Evolutionary conservation across 306 rosid species (phyloP), one percentile per base, ranked within the genome.

Genomic region (Cajanus cajan): DNA sequence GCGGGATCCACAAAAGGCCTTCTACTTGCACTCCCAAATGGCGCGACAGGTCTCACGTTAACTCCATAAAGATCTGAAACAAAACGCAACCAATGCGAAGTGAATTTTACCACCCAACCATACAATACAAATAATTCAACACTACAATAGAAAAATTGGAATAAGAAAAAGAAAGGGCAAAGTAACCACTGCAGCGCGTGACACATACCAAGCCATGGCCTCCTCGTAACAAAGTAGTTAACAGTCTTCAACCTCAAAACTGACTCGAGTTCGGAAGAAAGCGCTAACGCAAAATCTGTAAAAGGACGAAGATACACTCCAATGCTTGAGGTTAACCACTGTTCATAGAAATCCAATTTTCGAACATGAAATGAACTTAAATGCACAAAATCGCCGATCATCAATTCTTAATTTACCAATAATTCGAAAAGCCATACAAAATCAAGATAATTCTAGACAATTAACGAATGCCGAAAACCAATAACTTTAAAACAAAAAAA

Each of bases 121-220:
- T 40, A 52, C 36, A 48, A 14, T 37, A 12, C 40, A 68, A 50
- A 51, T 19, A 4, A 28, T 45, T 59, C 51, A 44, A 58, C 18
- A 36, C 36, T 12, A 13, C 14, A 31, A 47, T 24, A 15, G 24
- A 1, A 9, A 44, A 28, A 44, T 1, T 33, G 19, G 14, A 63
- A 36, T 14, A 3, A 10, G 5, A 43, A 5, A 22, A 25, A 36
- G 0, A 8, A 33, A 22, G 0, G 54, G n/a, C 62, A 50, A 65
- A 47, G 44, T 43, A 68, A 61, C 7, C 63, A 75, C 45, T 5
- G 31, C 21, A 51, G 33, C 78, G 50, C 44, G 21, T 5, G 40
- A 45, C 8, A 76, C 81, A 76, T 90, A 94, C 98, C 98, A 77
- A 94, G 97, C 98, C 98, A 94, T 15, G 98, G 98, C 86, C 97